Conservation (phyloP, 495 filamentous ascomycete species). For the Xylaria palmicola region DNA sequence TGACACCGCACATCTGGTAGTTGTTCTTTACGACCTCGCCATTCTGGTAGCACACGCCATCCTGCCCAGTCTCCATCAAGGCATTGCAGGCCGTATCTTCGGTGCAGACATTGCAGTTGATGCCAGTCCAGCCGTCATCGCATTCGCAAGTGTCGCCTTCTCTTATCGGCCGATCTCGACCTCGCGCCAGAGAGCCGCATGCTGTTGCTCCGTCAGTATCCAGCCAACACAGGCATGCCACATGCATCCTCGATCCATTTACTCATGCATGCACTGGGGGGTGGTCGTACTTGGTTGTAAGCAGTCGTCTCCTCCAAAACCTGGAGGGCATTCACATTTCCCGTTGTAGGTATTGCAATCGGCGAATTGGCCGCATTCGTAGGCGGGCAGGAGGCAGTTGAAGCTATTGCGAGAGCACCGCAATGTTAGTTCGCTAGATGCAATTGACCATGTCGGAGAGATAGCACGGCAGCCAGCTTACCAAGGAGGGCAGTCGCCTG, state of each 20-base stretch:
- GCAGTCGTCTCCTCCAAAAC: conserved; percentile 93
- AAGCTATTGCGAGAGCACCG: conserved; percentile 58
- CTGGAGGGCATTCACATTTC: conserved; percentile 86
- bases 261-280: no score
- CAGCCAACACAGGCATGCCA: background rate
- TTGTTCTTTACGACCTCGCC: conserved; percentile 90
- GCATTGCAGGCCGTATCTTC: conserved; percentile 78
- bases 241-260: no score
- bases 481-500: conserved; percentile 65
- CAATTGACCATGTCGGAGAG: background rate
- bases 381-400: conserved; percentile 93
- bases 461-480: conserved; percentile 27
- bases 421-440: conserved; percentile 15
- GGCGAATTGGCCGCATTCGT: conserved; percentile 85
- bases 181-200: conserved; percentile 84
- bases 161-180: conserved; percentile 69
- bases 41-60: conserved; percentile 86
- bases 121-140: conserved; percentile 93
- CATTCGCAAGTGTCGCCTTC: conserved; percentile 72
- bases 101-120: conserved; percentile 97
- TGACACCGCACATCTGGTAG: conserved; percentile 97
- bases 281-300: conserved; percentile 62
- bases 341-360: conserved; percentile 83
- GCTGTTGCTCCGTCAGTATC: conserved; percentile 44
- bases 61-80: conserved; percentile 74